Percentiles rank a stretch among this genome's conserved stretches.
These are phyloP conservation scores for Apiospora koreana DNA, from an alignment of 2,329 filamentous ascomycete species.

Conservation along the genomic window DNA sequence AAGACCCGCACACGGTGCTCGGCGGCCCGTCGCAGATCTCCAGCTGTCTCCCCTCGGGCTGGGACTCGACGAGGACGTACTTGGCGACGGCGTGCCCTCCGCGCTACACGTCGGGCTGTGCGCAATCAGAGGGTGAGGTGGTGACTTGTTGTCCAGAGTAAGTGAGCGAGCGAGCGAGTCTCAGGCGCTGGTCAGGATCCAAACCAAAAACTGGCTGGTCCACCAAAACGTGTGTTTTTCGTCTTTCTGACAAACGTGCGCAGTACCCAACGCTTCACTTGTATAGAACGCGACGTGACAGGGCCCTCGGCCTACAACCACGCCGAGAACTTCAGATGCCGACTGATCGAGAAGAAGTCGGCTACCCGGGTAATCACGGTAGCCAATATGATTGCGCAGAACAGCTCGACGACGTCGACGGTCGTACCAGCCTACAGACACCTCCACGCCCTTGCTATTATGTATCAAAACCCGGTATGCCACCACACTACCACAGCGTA, in stretches of 20 bases:
- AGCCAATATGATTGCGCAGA: background rate
- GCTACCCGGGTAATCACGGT: background rate
- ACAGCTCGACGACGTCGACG: background rate
- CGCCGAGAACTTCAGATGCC: background rate
- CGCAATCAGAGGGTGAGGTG: slow-evolving; percentile 8
- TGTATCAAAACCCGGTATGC: background rate
- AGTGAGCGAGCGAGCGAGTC: too few species aligned
- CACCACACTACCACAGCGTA: too few species aligned
- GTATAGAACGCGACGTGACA: background rate
- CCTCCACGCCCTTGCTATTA: background rate
- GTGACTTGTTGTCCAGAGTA: slow-evolving; percentile 28
- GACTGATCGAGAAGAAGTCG: too few species aligned
- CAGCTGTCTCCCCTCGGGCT: slow-evolving; percentile 23
- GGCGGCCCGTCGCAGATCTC: slow-evolving; percentile 26
- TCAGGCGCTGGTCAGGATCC: too few species aligned
- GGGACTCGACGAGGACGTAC: slow-evolving; percentile 20
- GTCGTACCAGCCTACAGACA: background rate
- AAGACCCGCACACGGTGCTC: slow-evolving; percentile 22
- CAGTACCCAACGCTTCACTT: background rate
- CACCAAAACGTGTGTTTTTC: too few species aligned
- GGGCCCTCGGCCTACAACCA: background rate
- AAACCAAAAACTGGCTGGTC: too few species aligned
- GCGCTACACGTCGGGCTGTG: slow-evolving; percentile 25
- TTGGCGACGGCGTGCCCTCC: slow-evolving; percentile 22
- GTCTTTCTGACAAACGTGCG: too few species aligned